phyloP scores from a whole-genome alignment of 495 filamentous ascomycete species.

The Aspergillus cavernicola region DNA sequence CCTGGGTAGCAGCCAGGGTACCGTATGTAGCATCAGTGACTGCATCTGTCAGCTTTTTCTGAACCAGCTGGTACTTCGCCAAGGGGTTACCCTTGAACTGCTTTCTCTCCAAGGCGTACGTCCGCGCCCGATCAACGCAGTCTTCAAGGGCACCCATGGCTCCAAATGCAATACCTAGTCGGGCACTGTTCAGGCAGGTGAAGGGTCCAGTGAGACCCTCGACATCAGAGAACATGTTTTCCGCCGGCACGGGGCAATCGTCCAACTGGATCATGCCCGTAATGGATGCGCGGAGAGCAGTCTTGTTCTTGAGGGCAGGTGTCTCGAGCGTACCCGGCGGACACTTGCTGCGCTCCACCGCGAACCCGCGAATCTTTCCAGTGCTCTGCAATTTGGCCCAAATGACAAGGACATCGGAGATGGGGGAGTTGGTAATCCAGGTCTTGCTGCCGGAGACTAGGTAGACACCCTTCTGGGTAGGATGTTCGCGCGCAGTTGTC shows the following conservation, averaged over 20 bases:
- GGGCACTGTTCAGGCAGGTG: slow-evolving; percentile 86
- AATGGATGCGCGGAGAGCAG: slow-evolving; percentile 84
- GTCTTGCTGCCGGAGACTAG: slow-evolving; percentile 85
- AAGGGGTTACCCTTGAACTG: slow-evolving; percentile 97
- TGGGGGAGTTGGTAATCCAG: slow-evolving; percentile 98
- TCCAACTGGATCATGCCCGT: slow-evolving; percentile 98
- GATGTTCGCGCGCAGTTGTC: slow-evolving; percentile 78
- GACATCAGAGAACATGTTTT: slow-evolving; percentile 91
- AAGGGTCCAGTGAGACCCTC: slow-evolving; percentile 89
- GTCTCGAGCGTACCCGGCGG: slow-evolving; percentile 88
- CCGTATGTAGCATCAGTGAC: slow-evolving; percentile 88
- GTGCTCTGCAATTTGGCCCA: slow-evolving; percentile 92
- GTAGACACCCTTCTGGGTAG: slow-evolving; percentile 80
- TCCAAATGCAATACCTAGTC: slow-evolving; percentile 91
- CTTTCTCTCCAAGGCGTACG: slow-evolving; percentile 84
- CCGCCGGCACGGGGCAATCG: slow-evolving; percentile 78
- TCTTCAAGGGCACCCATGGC: slow-evolving; percentile 93
- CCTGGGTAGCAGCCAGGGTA: slow-evolving; percentile 78
- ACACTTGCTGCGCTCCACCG: slow-evolving; percentile 77
- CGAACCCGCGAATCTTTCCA: slow-evolving; percentile 92
- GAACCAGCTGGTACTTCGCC: slow-evolving; percentile 96
- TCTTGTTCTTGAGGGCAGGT: slow-evolving; percentile 92
- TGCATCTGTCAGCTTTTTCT: slow-evolving; percentile 96
- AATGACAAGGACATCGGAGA: slow-evolving; percentile 83
- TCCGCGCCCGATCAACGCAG: slow-evolving; percentile 72